Percentiles rank a stretch among this genome's conserved stretches.
These are phyloP conservation scores for Bimuria novae-zelandiae DNA, from an alignment of 2,329 filamentous ascomycete genomes.

Conservation along the genomic window DNA sequence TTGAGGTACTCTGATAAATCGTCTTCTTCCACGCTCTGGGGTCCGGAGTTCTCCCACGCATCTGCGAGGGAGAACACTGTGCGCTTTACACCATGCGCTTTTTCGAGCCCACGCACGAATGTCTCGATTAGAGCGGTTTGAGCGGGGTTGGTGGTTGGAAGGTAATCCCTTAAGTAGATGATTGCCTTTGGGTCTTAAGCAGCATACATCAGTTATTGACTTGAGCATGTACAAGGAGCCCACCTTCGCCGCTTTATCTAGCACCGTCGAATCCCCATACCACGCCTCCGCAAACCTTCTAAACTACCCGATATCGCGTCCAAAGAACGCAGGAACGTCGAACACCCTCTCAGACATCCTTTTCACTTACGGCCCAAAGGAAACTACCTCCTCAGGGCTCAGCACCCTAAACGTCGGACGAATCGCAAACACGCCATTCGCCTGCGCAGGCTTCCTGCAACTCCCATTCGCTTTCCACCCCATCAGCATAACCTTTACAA, in stretches of 20 bases:
- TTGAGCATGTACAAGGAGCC: too few species aligned
- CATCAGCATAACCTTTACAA: too few species aligned
- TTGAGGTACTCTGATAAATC: slow-evolving; percentile 6
- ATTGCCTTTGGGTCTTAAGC: too few species aligned
- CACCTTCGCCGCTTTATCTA: background rate
- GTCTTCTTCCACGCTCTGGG: too few species aligned
- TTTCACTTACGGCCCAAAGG: background rate
- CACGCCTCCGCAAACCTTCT: background rate
- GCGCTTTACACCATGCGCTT: background rate
- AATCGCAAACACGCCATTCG: slow-evolving; percentile 9
- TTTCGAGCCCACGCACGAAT: slow-evolving; percentile 3
- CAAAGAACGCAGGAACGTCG: slow-evolving; percentile 9
- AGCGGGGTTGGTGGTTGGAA: slow-evolving; percentile 1
- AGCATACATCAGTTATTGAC: too few species aligned
- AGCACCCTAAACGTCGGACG: background rate
- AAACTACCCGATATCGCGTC: slow-evolving; percentile 1
- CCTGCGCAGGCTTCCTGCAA: slow-evolving; percentile 8
- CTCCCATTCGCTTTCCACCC: slow-evolving; percentile 14
- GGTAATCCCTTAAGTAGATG: slow-evolving; percentile 7
- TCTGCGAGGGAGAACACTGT: slow-evolving; percentile 9
- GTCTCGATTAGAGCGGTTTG: background rate
- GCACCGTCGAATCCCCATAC: slow-evolving; percentile 2
- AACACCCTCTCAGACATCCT: too few species aligned
- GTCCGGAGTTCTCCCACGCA: slow-evolving; percentile 5
- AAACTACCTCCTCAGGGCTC: background rate